A percentile compares a stretch with the other conserved stretches of the same genome.
Evolutionary conservation across 2,329 filamentous ascomycete species (phyloP).

Genomic region (Alternaria dauci): DNA sequence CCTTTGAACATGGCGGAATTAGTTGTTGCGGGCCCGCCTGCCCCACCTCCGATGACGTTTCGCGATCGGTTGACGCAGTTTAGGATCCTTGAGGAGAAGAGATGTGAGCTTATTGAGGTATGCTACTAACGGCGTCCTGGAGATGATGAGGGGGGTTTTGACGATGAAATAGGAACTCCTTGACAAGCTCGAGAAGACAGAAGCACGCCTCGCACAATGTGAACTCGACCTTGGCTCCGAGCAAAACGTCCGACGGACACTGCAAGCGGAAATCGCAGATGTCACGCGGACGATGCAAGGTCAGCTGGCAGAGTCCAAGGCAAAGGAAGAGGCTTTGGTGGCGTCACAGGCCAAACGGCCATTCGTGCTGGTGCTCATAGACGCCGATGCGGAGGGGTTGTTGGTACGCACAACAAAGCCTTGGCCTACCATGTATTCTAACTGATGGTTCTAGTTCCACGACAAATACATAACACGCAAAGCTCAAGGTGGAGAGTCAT

Average conservation of each 20-base stretch:
- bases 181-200: conserved; percentile 49
- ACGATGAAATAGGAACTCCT: conserved; percentile 41
- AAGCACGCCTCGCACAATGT: conserved; percentile 47
- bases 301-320: conserved; percentile 34
- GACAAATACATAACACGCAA: conserved; percentile 49
- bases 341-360: conserved; percentile 46
- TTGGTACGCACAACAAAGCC: conserved; percentile 30
- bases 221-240: conserved; percentile 50
- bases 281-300: conserved; percentile 17
- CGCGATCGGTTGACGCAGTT: conserved; percentile 49
- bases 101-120: conserved; percentile 50
- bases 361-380: conserved; percentile 49
- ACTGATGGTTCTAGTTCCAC: conserved; percentile 40
- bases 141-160: neutral
- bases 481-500: conserved; percentile 45
- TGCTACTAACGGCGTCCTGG: neutral
- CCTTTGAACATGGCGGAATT: conserved; percentile 22
- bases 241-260: conserved; percentile 48
- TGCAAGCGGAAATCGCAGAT: conserved; percentile 43
- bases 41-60: conserved; percentile 35
- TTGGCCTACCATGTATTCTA: neutral
- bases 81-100: conserved; percentile 48
- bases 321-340: conserved; percentile 41
- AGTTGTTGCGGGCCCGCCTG: conserved; percentile 21
- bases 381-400: conserved; percentile 50